Percentiles rank a stretch among this genome's conserved stretches.
phyloP scores from a whole-genome alignment of 129 eudicot species.

The Flaveria bidentis region DNA sequence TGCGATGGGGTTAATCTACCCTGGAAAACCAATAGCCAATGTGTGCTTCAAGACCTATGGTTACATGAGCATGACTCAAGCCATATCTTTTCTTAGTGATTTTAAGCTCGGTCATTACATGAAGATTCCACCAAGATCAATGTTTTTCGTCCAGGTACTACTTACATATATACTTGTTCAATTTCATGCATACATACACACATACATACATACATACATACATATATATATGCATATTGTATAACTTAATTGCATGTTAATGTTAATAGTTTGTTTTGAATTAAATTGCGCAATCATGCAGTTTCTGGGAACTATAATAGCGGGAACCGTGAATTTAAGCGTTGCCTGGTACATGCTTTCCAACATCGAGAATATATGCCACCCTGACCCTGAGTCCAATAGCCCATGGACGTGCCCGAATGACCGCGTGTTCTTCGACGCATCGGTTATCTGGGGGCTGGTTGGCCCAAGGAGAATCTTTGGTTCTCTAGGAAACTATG shows the following conservation, averaged over 20 bases:
- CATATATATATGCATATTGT: too few relatives aligned
- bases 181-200: too few relatives aligned
- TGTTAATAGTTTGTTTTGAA: too few relatives aligned
- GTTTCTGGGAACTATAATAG: conserved; percentile 74
- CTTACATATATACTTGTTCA: too few relatives aligned
- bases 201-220: too few relatives aligned
- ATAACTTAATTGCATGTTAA: too few relatives aligned
- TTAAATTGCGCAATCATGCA: conserved; percentile 8
- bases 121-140: conserved; percentile 89
- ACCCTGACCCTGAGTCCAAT: conserved; percentile 38
- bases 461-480: conserved; percentile 79
- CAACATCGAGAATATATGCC: conserved; percentile 52
- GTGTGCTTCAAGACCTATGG: conserved; percentile 93
- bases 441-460: conserved; percentile 90
- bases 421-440: conserved; percentile 73
- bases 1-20: conserved; percentile 68
- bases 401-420: conserved; percentile 82
- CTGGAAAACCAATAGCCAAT: conserved; percentile 86
- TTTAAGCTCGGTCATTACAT: conserved; percentile 96
- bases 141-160: conserved; percentile 90
- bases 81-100: conserved; percentile 64
- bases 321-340: conserved; percentile 69
- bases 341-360: conserved; percentile 81
- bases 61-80: conserved; percentile 92
- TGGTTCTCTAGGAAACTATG: conserved; percentile 65